Evolutionary conservation across 1,284 basidiomycete species (phyloP).

Genomic region (Erythrobasidium hasegawianum): DNA sequence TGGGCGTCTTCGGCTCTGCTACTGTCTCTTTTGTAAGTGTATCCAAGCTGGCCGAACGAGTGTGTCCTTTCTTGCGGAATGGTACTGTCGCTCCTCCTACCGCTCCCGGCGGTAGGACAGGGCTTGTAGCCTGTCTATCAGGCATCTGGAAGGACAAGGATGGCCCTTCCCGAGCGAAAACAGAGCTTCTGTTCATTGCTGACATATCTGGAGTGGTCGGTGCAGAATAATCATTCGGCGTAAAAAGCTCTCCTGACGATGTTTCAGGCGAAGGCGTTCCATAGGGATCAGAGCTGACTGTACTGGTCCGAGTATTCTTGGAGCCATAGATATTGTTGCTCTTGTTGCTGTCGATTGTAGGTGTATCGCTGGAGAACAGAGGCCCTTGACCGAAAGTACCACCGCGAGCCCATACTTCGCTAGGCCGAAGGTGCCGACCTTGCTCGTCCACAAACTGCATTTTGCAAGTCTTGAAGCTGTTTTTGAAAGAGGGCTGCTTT

Average conservation of each 20-base stretch:
- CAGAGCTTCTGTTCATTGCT: neutral
- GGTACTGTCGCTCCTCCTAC: too few species aligned
- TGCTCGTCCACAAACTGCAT: too few species aligned
- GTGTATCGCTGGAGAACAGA: neutral
- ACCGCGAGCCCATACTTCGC: constrained; percentile 1
- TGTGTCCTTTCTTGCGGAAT: too few species aligned
- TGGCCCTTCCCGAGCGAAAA: neutral
- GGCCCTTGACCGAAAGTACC: neutral
- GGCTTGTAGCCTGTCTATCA: neutral
- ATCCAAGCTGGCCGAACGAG: neutral
- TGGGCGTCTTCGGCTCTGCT: neutral
- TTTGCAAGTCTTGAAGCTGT: too few species aligned
- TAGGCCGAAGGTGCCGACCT: neutral
- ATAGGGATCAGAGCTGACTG: neutral
- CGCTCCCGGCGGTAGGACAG: neutral
- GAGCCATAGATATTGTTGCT: neutral
- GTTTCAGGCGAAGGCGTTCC: too few species aligned
- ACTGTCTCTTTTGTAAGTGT: neutral
- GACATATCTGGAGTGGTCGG: too few species aligned
- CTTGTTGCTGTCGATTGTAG: neutral
- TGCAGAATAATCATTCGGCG: too few species aligned
- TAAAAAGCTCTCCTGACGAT: too few species aligned
- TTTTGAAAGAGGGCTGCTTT: too few species aligned
- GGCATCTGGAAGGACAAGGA: too few species aligned
- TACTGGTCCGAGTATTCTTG: neutral